phyloP scores from a whole-genome alignment of 2,329 filamentous ascomycete genomes.

The Aspergillus amoenus region DNA sequence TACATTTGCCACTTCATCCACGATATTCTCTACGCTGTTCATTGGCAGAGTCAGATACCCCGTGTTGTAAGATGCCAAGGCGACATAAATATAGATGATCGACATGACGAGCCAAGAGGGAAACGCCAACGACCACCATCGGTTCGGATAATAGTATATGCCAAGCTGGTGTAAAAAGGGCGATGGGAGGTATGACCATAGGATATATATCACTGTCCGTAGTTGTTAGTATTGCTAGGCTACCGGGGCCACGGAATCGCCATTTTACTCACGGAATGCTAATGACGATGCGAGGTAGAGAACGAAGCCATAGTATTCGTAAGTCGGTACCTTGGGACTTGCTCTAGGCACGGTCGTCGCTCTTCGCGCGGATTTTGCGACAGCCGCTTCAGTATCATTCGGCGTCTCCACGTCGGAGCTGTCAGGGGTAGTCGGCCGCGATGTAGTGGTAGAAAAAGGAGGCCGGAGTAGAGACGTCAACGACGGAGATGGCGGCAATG shows the following conservation, averaged over 20 bases:
- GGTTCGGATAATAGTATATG: constrained; percentile 94
- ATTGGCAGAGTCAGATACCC: constrained; percentile 82
- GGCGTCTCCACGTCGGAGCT: constrained; percentile 78
- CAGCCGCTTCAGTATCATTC: constrained; percentile 59
- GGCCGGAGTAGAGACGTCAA: constrained; percentile 85
- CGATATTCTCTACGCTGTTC: constrained; percentile 78
- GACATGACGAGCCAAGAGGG: constrained; percentile 87
- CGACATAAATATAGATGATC: constrained; percentile 90
- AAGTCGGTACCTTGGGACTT: constrained; percentile 92
- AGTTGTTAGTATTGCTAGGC: constrained; percentile 8
- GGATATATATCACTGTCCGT: constrained; percentile 57
- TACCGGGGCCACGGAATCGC: no score
- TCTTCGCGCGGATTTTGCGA: constrained; percentile 60
- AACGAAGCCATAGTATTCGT: constrained; percentile 99
- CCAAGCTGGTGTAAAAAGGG: constrained; percentile 90
- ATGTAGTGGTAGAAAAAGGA: constrained; percentile 65
- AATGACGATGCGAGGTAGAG: constrained; percentile 87
- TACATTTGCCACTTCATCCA: constrained; percentile 85
- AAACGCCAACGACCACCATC: constrained; percentile 95
- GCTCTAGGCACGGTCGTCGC: constrained; percentile 73
- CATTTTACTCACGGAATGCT: constrained; percentile 64
- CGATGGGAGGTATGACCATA: constrained; percentile 89
- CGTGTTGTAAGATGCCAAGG: constrained; percentile 85
- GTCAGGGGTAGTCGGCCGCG: constrained; percentile 89
- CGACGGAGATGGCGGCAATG: constrained; percentile 86